Base-by-base conservation (phyloP, 768 basidiomycete genomes). In the Piloderma croceum region DNA sequence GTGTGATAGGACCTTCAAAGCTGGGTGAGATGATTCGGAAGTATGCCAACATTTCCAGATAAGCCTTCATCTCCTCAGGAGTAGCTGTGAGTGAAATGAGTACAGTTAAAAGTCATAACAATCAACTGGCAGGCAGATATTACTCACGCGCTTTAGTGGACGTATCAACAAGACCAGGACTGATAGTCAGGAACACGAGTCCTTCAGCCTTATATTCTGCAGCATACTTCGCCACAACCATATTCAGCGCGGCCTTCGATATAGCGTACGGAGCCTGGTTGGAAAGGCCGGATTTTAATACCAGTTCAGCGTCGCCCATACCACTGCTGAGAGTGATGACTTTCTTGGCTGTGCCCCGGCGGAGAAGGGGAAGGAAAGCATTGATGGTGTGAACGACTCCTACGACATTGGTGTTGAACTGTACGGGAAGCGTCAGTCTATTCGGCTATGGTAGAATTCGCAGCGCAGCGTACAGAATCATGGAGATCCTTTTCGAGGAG, bases 291-390 rank as follows among this genome's bases (percentile, higher is more conserved):
- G 44, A 9, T 5, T 10, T 7, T 15, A 61, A 31, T 3, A 49
- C 53, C 15, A 60, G 22, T 3, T 60, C 61, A 3, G 42, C 32
- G 45, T 62, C 63, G 11, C 45, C 64, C 12, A 61, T 23, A 25
- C 58, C 64, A 18, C 49, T 54, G 42, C 47, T 51, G 42, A 70
- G 39, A 1, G 58, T 49, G 45, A 67, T 46, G 32, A 69, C 61
- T 42, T 62, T 65, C 53, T 68, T 64, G 17, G 41, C 31, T n/a
- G 50, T 15, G 7, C 64, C 57, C 3, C n/a, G 47, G 24, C 45
- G 47, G 29, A 71, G 50, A 17, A 70, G 55, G 9, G 69, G 68
- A 6, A 71, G 57, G 56, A 70, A 65, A 4, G 51, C 51, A 49
- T 65, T 63, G 43, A 54, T 63, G 9, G 63, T 59, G 45, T 56